Conservation (phyloP, 2,329 filamentous ascomycete genomes). For the Fusarium denticulatum region DNA sequence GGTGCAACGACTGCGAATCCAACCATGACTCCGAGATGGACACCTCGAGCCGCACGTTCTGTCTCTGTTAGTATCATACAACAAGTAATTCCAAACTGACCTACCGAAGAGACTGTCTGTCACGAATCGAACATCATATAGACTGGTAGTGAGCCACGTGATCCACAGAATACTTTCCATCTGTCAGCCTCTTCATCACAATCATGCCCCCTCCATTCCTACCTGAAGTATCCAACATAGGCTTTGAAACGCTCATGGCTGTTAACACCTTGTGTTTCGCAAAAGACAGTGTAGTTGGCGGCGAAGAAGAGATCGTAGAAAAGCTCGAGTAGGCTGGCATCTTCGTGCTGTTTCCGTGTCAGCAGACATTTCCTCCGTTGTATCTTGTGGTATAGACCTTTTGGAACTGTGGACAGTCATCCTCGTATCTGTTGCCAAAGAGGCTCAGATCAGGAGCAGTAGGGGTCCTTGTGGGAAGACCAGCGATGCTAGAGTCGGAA, state of each 20-base stretch:
- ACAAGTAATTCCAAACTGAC: background rate
- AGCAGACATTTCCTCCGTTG: background rate
- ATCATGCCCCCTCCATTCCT: background rate
- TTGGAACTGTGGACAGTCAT: conserved; percentile 39
- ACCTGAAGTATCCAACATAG: conserved; percentile 52
- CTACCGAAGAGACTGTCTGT: conserved; percentile 69
- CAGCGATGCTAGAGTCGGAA: conserved; percentile 24
- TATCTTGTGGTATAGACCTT: conserved; percentile 22
- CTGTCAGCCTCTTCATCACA: background rate
- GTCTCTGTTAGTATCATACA: background rate
- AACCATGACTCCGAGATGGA: conserved; percentile 72
- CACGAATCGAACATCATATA: conserved; percentile 74
- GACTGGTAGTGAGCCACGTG: conserved; percentile 71
- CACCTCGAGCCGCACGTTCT: conserved; percentile 65
- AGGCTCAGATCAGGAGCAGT: conserved; percentile 33
- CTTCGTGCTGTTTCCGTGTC: conserved; percentile 44
- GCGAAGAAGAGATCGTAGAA: conserved; percentile 57
- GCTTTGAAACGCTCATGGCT: conserved; percentile 46
- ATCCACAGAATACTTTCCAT: conserved; percentile 67
- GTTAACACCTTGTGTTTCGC: conserved; percentile 47
- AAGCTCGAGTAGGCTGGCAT: conserved; percentile 50
- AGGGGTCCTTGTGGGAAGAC: background rate
- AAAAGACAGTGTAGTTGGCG: conserved; percentile 72
- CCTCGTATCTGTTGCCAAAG: conserved; percentile 41
- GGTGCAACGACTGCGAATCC: conserved; percentile 70